phyloP scores from a whole-genome alignment of 176 grass and related monocot species.

The Carex littledalei region DNA sequence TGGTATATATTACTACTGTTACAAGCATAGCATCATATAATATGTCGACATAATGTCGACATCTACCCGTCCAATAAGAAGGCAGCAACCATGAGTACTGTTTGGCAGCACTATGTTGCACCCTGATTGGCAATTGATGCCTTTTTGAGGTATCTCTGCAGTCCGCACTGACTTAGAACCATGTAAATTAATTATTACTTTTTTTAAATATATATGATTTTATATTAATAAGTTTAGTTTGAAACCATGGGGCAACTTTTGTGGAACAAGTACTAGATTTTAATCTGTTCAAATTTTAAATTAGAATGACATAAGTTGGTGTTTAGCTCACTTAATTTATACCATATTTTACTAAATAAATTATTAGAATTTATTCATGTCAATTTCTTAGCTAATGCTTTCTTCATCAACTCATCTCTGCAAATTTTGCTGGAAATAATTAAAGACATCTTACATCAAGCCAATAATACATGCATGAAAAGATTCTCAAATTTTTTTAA shows the following conservation, averaged over 20 bases:
- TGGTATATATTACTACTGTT: background rate
- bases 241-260: background rate
- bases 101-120: background rate
- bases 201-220: background rate
- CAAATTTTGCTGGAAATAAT: background rate
- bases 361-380: background rate
- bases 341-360: background rate
- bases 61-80: background rate
- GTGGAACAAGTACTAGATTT: background rate
- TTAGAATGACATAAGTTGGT: background rate
- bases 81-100: background rate
- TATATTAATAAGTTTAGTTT: background rate
- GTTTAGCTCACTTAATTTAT: background rate
- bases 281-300: background rate
- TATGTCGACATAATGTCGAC: slow-evolving; percentile 25
- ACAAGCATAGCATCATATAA: background rate
- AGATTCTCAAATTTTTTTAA: background rate
- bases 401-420: background rate
- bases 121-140: background rate
- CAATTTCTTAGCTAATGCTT: background rate
- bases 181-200: background rate
- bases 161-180: background rate
- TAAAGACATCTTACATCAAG: background rate
- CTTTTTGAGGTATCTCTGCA: background rate
- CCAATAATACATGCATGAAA: background rate